These are phyloP conservation scores for Nevesoporus exiguus DNA, from an alignment of 768 basidiomycete genomes.

Conservation along the genomic window DNA sequence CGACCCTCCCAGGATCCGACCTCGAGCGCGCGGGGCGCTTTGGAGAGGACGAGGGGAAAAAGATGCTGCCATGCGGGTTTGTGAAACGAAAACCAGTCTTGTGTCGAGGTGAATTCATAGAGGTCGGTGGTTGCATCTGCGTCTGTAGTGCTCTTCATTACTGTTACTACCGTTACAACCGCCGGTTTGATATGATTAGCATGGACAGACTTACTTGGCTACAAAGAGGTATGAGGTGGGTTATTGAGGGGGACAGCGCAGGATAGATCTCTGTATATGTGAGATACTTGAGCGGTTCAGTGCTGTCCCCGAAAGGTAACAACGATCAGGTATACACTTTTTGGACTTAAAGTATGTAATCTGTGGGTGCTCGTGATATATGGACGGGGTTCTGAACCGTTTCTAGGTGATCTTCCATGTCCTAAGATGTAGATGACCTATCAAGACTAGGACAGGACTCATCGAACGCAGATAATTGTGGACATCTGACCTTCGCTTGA, in stretches of 20 bases:
- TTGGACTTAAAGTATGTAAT: constrained; percentile 9
- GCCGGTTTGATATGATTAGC: not conserved
- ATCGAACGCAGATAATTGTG: not conserved
- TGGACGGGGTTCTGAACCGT: not conserved
- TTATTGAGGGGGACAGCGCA: not conserved
- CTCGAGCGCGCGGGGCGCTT: constrained; percentile 47
- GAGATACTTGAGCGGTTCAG: constrained; percentile 1
- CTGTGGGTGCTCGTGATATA: not conserved
- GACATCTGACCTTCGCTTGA: not conserved
- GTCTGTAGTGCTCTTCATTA: constrained; percentile 11
- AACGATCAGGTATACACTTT: not conserved
- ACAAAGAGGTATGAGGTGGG: not conserved
- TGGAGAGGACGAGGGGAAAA: constrained; percentile 36
- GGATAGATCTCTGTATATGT: constrained; percentile 15
- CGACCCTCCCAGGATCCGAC: constrained; percentile 66
- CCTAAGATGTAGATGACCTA: not conserved
- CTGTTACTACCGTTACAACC: constrained; percentile 8
- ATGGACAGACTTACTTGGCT: constrained; percentile 1
- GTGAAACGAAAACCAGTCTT: constrained; percentile 56
- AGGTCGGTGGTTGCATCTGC: constrained; percentile 1
- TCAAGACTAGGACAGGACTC: not conserved
- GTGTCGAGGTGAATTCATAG: constrained; percentile 47
- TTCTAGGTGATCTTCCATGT: constrained; percentile 4
- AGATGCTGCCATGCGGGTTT: constrained; percentile 41
- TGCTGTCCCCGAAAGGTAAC: not conserved